phyloP scores from a whole-genome alignment of 2,329 filamentous ascomycete genomes.

The Coniochaeta ligniaria region DNA sequence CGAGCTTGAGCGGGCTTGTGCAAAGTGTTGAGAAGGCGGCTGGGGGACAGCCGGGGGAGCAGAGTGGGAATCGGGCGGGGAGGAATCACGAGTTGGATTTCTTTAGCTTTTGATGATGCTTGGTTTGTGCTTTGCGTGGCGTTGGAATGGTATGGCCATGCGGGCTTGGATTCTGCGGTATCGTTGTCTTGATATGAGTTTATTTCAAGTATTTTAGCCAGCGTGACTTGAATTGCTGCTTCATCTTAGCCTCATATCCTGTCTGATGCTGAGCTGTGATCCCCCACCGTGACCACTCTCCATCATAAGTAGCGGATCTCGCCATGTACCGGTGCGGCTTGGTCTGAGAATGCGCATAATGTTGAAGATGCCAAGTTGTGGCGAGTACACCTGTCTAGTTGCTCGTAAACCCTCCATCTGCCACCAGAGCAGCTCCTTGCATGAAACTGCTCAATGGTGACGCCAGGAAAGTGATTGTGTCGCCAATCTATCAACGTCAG shows the following conservation, averaged over 20 bases:
- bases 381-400: too few species aligned
- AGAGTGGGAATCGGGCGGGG: conserved; percentile 2
- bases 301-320: too few species aligned
- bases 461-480: conserved; percentile 42
- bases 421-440: conserved; percentile 37
- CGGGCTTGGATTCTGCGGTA: background rate
- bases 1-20: conserved; percentile 23
- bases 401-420: conserved; percentile 35
- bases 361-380: too few species aligned
- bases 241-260: background rate
- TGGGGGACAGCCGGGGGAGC: conserved; percentile 8
- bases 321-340: too few species aligned
- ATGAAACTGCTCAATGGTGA: conserved; percentile 47
- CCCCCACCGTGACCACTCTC: too few species aligned
- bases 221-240: background rate
- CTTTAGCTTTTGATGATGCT: conserved; percentile 23
- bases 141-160: background rate
- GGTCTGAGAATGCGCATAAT: too few species aligned
- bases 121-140: background rate
- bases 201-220: background rate
- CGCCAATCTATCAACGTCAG: conserved; percentile 28
- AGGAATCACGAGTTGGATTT: conserved; percentile 32
- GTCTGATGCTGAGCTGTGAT: too few species aligned
- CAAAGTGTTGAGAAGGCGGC: conserved; percentile 20
- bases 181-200: background rate